Percentiles rank a stretch among this genome's conserved stretches.
These are phyloP conservation scores for Apiotrichum sp. DNA, from an alignment of 1,284 basidiomycete genomes.

Conservation along the genomic window DNA sequence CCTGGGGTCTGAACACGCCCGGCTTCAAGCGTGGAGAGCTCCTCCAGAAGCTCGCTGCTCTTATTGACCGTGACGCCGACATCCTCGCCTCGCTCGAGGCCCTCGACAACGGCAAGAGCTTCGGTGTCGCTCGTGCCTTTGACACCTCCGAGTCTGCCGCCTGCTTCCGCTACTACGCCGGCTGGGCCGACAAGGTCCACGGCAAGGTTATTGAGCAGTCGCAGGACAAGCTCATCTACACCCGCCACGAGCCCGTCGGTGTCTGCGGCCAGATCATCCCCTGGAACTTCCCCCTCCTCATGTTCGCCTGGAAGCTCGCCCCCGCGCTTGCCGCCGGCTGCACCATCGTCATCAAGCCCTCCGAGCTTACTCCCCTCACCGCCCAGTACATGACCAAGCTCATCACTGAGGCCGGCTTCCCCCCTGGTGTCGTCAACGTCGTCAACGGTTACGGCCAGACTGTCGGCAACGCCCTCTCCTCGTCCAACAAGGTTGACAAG, in stretches of 20 bases:
- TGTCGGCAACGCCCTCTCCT: constrained; percentile 60
- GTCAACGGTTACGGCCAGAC: constrained; percentile 59
- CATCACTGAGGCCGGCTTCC: constrained; percentile 58
- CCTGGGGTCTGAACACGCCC: constrained; percentile 60
- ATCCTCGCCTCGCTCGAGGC: constrained; percentile 71
- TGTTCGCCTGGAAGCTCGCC: constrained; percentile 75
- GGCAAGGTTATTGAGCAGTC: constrained; percentile 67
- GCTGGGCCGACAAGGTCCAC: constrained; percentile 67
- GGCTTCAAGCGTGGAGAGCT: constrained; percentile 59
- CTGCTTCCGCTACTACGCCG: constrained; percentile 58
- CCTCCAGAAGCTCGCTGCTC: constrained; percentile 60
- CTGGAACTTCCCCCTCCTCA: constrained; percentile 63
- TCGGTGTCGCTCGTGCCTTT: constrained; percentile 61
- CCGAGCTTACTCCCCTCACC: constrained; percentile 83
- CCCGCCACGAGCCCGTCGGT: constrained; percentile 87
- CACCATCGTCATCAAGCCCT: constrained; percentile 76
- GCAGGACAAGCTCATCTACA: constrained; percentile 54
- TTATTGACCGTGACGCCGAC: constrained; percentile 66
- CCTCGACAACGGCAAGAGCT: constrained; percentile 71
- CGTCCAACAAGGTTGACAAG: constrained; percentile 51
- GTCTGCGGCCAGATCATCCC: constrained; percentile 73
- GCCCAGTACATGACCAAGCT: constrained; percentile 48
- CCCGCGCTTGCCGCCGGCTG: constrained; percentile 82
- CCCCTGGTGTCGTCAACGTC: constrained; percentile 65
- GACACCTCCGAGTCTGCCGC: constrained; percentile 62